Base-by-base conservation (phyloP, 2,329 filamentous ascomycete genomes). In the Curvularia lunata region DNA sequence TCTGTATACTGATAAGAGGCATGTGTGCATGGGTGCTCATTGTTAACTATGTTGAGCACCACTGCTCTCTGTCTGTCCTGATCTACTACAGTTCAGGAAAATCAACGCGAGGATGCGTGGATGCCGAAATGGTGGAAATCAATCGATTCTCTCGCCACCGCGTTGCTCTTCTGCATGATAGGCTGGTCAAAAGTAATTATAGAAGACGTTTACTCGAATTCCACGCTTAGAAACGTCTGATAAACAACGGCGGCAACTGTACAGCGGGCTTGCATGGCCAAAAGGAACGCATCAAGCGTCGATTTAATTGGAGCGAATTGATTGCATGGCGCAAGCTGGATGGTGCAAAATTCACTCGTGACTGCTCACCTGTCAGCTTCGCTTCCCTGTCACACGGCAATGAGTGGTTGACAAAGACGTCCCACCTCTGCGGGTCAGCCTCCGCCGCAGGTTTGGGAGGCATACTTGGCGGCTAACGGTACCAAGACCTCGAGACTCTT, bases 401-500 rank as follows among this genome's bases (percentile, higher is more conserved):
- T n/a, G 19, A 32, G 46, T 16, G 32, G 19, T 27, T 12, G 32
- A 18, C 30, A 34, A 25, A 13, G 30, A n/a, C 19, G 30, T 37
- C 13, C 30, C 30, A 18, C 32, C 18, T 37, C 28, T 25, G 46
- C 30, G 46, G 46, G 30, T 48, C 46, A 48, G 46, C 21, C 19
- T 48, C 46, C 13, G 16, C 19, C 32, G 46, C 46, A 34, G 30
- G 27, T 25, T 34, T 23, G 45, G 45, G 19, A 37, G 28, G 28
- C 45, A 34, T 47, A 47, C 28, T 34, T 34, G 45, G 45, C 45
- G 28, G n/a, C 45, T 37, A 13, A 48, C 18, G 9, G 30, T 37
- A 48, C 30, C 46, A 48, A 38, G 46, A 47, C 30, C 19, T 23
- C 13, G 12, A 37, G 46, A 37, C 12, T 48, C 46, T 48, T 37